Evolutionary conservation across 345 rosid species (phyloP), one percentile per base, ranked within the genome.

Genomic region (Chamaenerion angustifolium): DNA sequence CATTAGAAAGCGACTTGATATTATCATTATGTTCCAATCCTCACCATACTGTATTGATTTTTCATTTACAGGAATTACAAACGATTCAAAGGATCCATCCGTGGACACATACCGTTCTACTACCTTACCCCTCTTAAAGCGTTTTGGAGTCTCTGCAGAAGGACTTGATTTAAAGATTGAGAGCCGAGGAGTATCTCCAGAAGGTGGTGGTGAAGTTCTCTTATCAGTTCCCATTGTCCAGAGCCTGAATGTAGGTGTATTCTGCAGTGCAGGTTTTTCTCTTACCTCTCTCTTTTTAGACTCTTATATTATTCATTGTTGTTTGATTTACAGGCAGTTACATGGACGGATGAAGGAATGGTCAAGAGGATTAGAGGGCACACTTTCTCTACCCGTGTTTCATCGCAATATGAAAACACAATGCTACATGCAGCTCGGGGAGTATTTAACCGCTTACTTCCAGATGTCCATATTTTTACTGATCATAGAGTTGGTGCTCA

Each of bases 381-480:
- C 17, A 76, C 90, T 55, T 93, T 80, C 70, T 88, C 96, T 19
- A 51, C 86, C 58, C 80, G 68, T 69, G 99, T 88, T 9, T 64
- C 82, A 49, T 15, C 64, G 49, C 85, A 79, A 64, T 78, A 79
- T 68, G 99, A 89, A 66, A 75, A 76, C 63, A 65, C 79, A 12
- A 79, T 85, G 92, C 67, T 92, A 52, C 73, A 69, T 45, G 75
- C 94, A 14, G 94, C 97, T 52, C 94, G 95, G 71, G 96, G 94
- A 58, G 78, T 88, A 68, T 79, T 93, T 42, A 88, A 88, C 66
- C 74, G 58, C 51, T 72, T 93, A 65, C 79, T 93, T 53, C 88
- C 94, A 9, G 97, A 93, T 79, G 95, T 88, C 71, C 85, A 79
- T 66, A 79, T 88, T 18, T 72, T 65, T 52, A 56, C 70, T 35